Evolutionary conservation across 768 basidiomycete genomes (phyloP).

Genomic region (Trametopsis cervina): DNA sequence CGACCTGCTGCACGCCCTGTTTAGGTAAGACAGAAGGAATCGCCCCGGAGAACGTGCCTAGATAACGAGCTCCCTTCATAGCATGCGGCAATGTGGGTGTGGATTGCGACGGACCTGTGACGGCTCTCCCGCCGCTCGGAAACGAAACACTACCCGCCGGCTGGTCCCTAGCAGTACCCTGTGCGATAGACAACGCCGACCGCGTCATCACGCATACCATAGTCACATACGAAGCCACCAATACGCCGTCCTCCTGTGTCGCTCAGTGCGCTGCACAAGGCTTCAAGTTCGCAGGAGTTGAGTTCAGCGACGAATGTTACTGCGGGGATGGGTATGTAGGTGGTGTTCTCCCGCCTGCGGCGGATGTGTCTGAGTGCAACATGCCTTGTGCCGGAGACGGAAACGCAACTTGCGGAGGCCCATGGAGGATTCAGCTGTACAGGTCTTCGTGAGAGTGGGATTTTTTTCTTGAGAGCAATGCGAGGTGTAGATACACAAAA

Average conservation of each 20-base stretch:
- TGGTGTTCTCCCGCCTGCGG: not conserved
- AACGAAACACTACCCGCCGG: slow-evolving; percentile 5
- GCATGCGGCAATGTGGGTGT: slow-evolving; percentile 6
- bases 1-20: slow-evolving; percentile 9
- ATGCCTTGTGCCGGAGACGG: slow-evolving; percentile 3
- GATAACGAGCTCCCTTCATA: not conserved
- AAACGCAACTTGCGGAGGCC: slow-evolving; percentile 1
- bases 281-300: slow-evolving; percentile 26
- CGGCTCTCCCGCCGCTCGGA: not conserved
- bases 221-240: slow-evolving; percentile 12
- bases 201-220: slow-evolving; percentile 16
- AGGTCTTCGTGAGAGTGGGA: not conserved
- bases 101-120: slow-evolving; percentile 6
- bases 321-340: slow-evolving; percentile 13
- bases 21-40: not conserved
- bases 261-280: slow-evolving; percentile 23
- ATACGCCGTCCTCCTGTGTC: slow-evolving; percentile 25
- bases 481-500: not conserved
- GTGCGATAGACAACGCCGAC: slow-evolving; percentile 14
- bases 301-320: slow-evolving; percentile 27
- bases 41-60: not conserved
- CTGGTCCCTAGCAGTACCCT: slow-evolving; percentile 12
- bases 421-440: slow-evolving; percentile 8
- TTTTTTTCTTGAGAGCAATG: not conserved
- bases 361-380: slow-evolving; percentile 1